Base-by-base conservation (phyloP, 257 asterid genomes). In the Primulina eburnea region DNA sequence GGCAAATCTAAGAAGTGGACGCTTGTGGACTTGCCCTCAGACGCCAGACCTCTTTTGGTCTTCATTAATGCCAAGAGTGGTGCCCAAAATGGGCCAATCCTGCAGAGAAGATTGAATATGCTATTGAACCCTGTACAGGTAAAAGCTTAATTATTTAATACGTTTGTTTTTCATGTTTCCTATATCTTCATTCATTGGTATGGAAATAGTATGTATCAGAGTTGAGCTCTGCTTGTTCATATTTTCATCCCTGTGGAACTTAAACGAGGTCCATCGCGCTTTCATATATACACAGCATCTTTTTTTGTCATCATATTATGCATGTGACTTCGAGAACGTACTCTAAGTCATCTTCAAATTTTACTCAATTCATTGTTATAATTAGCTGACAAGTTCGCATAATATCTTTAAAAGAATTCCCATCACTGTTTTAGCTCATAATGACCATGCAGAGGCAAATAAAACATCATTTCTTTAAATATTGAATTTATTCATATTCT, bases 41-140 rank as follows among this genome's bases (percentile, higher is more conserved):
- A 90, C 77, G 95, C 91, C 65, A 85, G 97, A 69, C 97, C 97
- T 16, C 97, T 90, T 79, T 73, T 90, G 67, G 95, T 90, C 65
- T 88, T 90, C 66, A 83, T 90, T 56, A 90, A 90, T 79, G 82
- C 87, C 62, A 90, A 83, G 81, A 90, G 97, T 77, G 97, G 97
- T 68, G 92, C 91, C 16, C 92, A 85, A 76, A 90, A 84, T 64
- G 97, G 97, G 73, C 86, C 82, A 71, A 64, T 84, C 75, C 86
- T 90, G 72, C 81, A 84, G 43, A 83, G 93, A 76, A 83, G 91
- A 77, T 77, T 90, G 82, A 88, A 86, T 80, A 82, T 85, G 91
- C 82, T 90, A 69, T 77, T 88, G 81, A 90, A 90, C 70, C 97
- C 97, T 73, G 83, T 85, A 64, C 97, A 90, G 97, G 96, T 88